Conservation (phyloP, 441 rosid species). For the Eruca vesicaria region DNA sequence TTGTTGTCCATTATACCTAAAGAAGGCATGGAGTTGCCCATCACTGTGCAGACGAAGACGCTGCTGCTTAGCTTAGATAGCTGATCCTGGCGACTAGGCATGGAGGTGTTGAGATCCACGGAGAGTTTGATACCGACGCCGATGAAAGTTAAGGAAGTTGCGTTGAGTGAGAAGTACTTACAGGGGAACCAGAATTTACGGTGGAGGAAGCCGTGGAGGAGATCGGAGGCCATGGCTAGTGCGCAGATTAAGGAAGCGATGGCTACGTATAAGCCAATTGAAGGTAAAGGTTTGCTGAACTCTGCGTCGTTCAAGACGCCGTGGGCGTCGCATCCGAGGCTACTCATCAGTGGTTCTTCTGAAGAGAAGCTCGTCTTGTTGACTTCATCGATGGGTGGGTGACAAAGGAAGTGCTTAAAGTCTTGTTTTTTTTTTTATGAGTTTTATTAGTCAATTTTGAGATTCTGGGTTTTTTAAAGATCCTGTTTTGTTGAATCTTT, state of each 20-base stretch:
- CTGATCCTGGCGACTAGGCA: slow-evolving; percentile 88
- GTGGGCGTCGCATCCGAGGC: slow-evolving; percentile 58
- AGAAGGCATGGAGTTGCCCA: slow-evolving; percentile 92
- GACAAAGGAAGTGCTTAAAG: not conserved
- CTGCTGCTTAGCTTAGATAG: slow-evolving; percentile 82
- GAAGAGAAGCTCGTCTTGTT: not conserved
- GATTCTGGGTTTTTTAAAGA: not conserved
- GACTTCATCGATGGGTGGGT: not conserved
- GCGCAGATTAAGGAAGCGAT: slow-evolving; percentile 51
- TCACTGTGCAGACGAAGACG: slow-evolving; percentile 69
- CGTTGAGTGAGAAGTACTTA: slow-evolving; percentile 70
- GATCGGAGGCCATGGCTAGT: slow-evolving; percentile 68
- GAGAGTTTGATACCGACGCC: slow-evolving; percentile 73
- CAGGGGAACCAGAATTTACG: slow-evolving; percentile 76
- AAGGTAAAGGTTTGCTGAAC: slow-evolving; percentile 74
- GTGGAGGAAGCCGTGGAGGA: slow-evolving; percentile 56
- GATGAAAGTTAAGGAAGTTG: slow-evolving; percentile 70
- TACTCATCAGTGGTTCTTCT: not conserved
- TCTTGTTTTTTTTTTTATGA: not conserved
- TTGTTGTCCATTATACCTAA: slow-evolving; percentile 65
- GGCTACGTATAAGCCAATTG: slow-evolving; percentile 55
- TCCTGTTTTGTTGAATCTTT: not conserved
- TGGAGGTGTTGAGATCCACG: slow-evolving; percentile 84
- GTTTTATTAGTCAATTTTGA: not conserved
- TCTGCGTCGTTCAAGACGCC: slow-evolving; percentile 60